Evolutionary conservation across 2,329 filamentous ascomycete species (phyloP).

Genomic region (Colletotrichum abscissum): DNA sequence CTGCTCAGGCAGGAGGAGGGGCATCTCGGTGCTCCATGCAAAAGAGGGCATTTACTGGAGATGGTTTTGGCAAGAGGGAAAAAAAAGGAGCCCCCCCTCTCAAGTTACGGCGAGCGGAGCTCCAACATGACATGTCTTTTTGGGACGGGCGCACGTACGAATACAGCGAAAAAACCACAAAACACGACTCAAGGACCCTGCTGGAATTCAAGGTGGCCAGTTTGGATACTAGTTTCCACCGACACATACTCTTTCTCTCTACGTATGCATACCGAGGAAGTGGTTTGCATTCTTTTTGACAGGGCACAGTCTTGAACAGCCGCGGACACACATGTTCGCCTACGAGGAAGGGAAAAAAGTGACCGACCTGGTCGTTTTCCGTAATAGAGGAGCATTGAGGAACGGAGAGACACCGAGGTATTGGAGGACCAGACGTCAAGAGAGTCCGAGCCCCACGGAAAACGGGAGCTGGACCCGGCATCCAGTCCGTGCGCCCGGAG

Average conservation of each 20-base stretch:
- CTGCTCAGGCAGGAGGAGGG: constrained; percentile 10
- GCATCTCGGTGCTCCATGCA: constrained; percentile 12
- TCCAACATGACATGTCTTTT: not conserved
- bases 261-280: not conserved
- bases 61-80: not conserved
- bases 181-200: not conserved
- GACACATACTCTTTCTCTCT: not conserved
- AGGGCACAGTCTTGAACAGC: not conserved
- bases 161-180: not conserved
- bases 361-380: not conserved
- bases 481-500: constrained; percentile 29
- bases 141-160: not conserved
- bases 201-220: not conserved
- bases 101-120: not conserved
- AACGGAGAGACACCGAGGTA: not conserved
- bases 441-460: constrained; percentile 31
- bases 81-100: not conserved
- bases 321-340: not conserved
- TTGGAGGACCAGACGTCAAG: not conserved
- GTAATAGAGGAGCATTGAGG: not conserved
- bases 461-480: constrained; percentile 28
- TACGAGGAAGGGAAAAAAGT: not conserved
- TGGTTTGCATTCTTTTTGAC: not conserved
- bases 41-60: constrained; percentile 4
- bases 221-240: not conserved